Percentiles rank a stretch among this genome's conserved stretches.
Evolutionary conservation across 192 early-diverging fungal genomes (phyloP).

Genomic region (Linderina pennispora): DNA sequence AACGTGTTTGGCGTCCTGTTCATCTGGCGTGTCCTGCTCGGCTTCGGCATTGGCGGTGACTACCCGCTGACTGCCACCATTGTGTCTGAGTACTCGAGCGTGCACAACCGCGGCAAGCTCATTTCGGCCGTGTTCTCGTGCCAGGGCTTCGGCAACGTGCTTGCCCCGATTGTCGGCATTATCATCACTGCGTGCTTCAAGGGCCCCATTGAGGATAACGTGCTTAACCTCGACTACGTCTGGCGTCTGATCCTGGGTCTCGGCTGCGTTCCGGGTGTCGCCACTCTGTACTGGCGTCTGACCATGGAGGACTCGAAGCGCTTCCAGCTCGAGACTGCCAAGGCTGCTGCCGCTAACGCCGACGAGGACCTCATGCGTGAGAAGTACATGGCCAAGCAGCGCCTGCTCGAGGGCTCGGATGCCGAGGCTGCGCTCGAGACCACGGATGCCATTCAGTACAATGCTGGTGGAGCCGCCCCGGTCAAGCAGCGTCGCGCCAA

Average conservation of each 20-base stretch:
- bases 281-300: slow-evolving; percentile 85
- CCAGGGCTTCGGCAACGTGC: slow-evolving; percentile 87
- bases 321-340: slow-evolving; percentile 46
- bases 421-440: slow-evolving; percentile 13
- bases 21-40: slow-evolving; percentile 89
- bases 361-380: slow-evolving; percentile 42
- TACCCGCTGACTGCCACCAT: slow-evolving; percentile 94
- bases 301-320: slow-evolving; percentile 94
- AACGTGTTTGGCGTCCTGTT: slow-evolving; percentile 65
- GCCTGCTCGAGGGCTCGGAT: slow-evolving; percentile 4
- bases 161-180: slow-evolving; percentile 73
- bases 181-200: slow-evolving; percentile 68
- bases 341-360: slow-evolving; percentile 28
- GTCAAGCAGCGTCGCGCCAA: slow-evolving; percentile 12
- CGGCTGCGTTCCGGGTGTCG: slow-evolving; percentile 74
- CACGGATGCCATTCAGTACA: neutral
- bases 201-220: slow-evolving; percentile 55
- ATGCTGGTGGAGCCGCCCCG: neutral
- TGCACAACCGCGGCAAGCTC: slow-evolving; percentile 79
- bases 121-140: slow-evolving; percentile 88
- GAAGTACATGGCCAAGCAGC: slow-evolving; percentile 32
- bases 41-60: slow-evolving; percentile 91
- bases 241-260: slow-evolving; percentile 88
- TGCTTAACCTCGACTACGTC: slow-evolving; percentile 72
- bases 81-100: slow-evolving; percentile 84